phyloP scores from a whole-genome alignment of 1,139 yeast species.

The Diutina ranongensis region DNA sequence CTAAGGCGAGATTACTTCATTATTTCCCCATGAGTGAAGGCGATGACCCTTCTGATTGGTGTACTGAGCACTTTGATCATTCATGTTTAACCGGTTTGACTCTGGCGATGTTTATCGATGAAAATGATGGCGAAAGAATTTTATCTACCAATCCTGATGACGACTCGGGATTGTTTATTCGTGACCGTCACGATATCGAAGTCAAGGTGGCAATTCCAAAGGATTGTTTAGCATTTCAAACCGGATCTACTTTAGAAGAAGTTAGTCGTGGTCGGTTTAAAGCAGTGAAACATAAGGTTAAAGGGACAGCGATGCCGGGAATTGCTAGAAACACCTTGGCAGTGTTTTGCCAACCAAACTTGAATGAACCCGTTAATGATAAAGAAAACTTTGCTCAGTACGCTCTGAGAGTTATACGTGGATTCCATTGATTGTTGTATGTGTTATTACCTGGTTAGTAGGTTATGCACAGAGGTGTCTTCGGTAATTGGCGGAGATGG shows the following conservation, averaged over 20 bases:
- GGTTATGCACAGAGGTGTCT: no score
- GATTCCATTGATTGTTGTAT: conserved; percentile 5
- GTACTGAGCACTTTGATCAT: conserved; percentile 58
- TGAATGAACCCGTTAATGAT: conserved; percentile 36
- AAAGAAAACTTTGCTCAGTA: conserved; percentile 39
- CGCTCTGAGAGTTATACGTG: conserved; percentile 24
- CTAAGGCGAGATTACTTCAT: conserved; percentile 50
- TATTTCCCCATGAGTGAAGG: conserved; percentile 27
- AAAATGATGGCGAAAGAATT: conserved; percentile 12
- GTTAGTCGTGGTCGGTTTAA: conserved; percentile 38
- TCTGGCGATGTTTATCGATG: conserved; percentile 42
- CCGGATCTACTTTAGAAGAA: conserved; percentile 50
- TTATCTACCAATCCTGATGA: conserved; percentile 28
- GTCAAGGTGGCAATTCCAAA: conserved; percentile 45
- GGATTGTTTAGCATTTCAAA: conserved; percentile 51
- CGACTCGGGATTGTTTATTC: conserved; percentile 42
- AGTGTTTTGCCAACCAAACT: conserved; percentile 52
- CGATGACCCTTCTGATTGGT: conserved; percentile 33
- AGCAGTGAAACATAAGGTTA: conserved; percentile 53
- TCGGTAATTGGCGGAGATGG: background rate
- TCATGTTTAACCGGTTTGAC: conserved; percentile 54
- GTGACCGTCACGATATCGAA: conserved; percentile 31
- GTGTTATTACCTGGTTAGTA: no score
- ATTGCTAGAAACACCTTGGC: conserved; percentile 49
- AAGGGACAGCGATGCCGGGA: conserved; percentile 24